Evolutionary conservation across 1,139 yeast species (phyloP), one percentile per base, ranked within the genome.

Genomic region (Sugiyamaella neomexicana): DNA sequence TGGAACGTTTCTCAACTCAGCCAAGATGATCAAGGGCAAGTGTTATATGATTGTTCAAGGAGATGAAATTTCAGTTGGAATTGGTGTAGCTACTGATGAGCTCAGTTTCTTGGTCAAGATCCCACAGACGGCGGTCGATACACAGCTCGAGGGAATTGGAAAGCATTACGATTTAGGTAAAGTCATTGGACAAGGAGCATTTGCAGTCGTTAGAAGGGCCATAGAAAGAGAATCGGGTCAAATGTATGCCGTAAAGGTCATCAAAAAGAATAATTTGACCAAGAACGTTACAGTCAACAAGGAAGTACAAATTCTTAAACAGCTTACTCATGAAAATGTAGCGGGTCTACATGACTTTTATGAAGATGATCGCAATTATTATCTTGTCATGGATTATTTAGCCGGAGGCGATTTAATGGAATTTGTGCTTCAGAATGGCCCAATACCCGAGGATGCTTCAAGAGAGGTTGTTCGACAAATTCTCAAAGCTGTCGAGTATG

Each of bases 341-440:
- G 97, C 91, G 7, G 76, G 83, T 45, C 75, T 93, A 55, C 84
- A 86, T 65, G 93, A 90, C 7, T 89, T 87, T 63, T 90, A 84
- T 67, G 97, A 90, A 67, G 97, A 91, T 67, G 73, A 76, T 10
- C 87, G 85, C 57, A 82, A 80, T 64, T 89, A 89, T 69, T 93
- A 89, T 68, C 76, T 93, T 59, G 91, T 93, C 3, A 91, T 93
- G 97, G 99, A 93, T 67, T 86, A 85, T 63, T 95, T 93, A 16
- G 85, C 95, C 0, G 97, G 97, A 8, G 99, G 99, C n/a, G 99
- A 93, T 69, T 74, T 93, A 57, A 93, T 93, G 99, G 98, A 75
- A 72, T 90, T 89, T 72, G 95, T 91, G 1, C 93, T 95, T 0
- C 89, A 91, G 1, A 86, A 88, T 69, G 97, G 97, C 1, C 82